A percentile compares a stretch with the other conserved stretches of the same genome.
Conservation (phyloP, 1,284 basidiomycete genomes). For the Puccinia hordei region DNA sequence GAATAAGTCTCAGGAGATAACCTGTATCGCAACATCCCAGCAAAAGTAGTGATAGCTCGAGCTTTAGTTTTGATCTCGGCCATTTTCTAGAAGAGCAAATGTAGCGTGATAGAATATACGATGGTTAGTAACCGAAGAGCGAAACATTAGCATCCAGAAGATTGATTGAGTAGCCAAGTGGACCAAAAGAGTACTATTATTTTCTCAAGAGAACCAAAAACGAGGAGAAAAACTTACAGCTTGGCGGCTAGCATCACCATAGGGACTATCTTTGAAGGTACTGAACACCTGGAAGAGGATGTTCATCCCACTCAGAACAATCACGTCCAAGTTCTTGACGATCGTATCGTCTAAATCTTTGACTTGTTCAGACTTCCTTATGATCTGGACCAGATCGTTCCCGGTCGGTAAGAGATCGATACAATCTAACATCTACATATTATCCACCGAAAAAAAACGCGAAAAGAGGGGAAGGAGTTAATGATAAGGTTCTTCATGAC, state of each 20-base stretch:
- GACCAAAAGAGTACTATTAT: not conserved
- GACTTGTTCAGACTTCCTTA: slow-evolving; percentile 84
- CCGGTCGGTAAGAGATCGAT: slow-evolving; percentile 87
- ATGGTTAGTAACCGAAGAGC: slow-evolving; percentile 68
- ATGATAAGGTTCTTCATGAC: slow-evolving; percentile 27
- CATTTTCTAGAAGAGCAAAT: slow-evolving; percentile 7
- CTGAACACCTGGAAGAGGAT: slow-evolving; percentile 78
- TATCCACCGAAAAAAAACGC: not conserved
- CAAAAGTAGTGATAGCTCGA: slow-evolving; percentile 72
- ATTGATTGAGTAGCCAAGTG: slow-evolving; percentile 55
- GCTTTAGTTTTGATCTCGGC: slow-evolving; percentile 6
- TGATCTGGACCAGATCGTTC: slow-evolving; percentile 81
- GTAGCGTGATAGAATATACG: not conserved
- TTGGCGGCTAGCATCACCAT: slow-evolving; percentile 72
- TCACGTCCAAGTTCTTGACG: slow-evolving; percentile 83
- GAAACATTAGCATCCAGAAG: slow-evolving; percentile 72
- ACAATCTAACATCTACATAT: slow-evolving; percentile 75
- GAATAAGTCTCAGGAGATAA: slow-evolving; percentile 49
- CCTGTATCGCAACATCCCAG: slow-evolving; percentile 67
- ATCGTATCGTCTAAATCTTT: slow-evolving; percentile 80
- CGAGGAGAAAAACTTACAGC: slow-evolving; percentile 64
- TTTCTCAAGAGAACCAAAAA: slow-evolving; percentile 27
- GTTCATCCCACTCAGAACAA: slow-evolving; percentile 92
- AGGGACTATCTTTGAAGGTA: slow-evolving; percentile 71
- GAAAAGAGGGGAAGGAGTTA: not conserved